A percentile compares a stretch with the other conserved stretches of the same genome.
These are phyloP conservation scores for Primulina huaijiensis DNA, from an alignment of 257 asterid species.

Conservation along the genomic window DNA sequence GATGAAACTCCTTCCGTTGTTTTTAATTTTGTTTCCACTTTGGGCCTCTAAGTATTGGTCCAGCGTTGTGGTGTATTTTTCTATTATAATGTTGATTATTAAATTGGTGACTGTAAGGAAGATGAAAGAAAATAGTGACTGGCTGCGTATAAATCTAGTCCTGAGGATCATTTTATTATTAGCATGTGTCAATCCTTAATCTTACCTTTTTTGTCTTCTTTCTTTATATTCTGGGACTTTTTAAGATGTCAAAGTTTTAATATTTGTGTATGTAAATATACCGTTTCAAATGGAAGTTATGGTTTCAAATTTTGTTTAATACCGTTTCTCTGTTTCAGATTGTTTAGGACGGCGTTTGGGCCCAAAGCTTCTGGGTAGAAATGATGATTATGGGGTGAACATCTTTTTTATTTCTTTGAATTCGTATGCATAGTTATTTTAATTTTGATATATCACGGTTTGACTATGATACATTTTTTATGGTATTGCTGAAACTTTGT, in stretches of 20 bases:
- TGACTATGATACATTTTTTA: constrained; percentile 7
- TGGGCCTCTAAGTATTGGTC: neutral
- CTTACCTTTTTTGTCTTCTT: constrained; percentile 5
- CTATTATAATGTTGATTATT: neutral
- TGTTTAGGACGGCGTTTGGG: constrained; percentile 97
- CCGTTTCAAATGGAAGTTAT: neutral
- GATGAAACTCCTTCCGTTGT: neutral
- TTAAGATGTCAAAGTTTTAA: constrained; percentile 10
- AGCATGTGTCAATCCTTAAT: neutral
- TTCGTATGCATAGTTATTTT: constrained; percentile 7
- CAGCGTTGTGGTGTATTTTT: neutral
- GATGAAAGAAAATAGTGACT: constrained; percentile 3
- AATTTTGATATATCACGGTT: constrained; percentile 14
- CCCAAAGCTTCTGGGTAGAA: constrained; percentile 86
- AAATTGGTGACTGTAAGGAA: constrained; percentile 11
- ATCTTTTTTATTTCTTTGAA: constrained; percentile 16
- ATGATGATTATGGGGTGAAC: constrained; percentile 90
- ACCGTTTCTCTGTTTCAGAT: constrained; percentile 63
- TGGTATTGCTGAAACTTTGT: constrained; percentile 22
- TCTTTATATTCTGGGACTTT: neutral
- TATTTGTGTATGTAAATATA: neutral
- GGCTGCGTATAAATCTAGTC: constrained; percentile 4
- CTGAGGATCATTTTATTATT: neutral
- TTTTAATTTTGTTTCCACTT: constrained; percentile 1
- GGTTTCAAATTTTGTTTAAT: constrained; percentile 25